phyloP scores from a whole-genome alignment of 202 grass and related monocot species.

The Saccharum hybrid region DNA sequence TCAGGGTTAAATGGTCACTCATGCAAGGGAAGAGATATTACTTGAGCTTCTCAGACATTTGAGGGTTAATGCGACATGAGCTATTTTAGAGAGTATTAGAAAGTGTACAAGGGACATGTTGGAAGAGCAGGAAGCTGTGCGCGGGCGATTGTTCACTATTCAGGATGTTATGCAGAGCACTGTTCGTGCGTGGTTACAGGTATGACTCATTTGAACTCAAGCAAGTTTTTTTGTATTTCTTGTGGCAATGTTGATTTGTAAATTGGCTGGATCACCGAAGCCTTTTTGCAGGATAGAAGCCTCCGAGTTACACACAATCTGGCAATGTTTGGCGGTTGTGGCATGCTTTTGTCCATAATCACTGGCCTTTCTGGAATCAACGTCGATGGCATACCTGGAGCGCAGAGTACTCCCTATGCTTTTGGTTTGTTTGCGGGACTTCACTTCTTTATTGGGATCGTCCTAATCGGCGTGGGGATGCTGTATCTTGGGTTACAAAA shows the following conservation, averaged over 20 bases:
- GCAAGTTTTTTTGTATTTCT: conserved; percentile 6
- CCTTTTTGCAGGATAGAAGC: conserved; percentile 66
- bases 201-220: conserved; percentile 31
- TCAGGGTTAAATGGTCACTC: conserved; percentile 93
- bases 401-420: conserved; percentile 67
- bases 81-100: conserved; percentile 56
- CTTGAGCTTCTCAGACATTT: conserved; percentile 74
- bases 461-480: conserved; percentile 64
- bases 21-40: conserved; percentile 86
- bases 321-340: conserved; percentile 72
- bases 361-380: conserved; percentile 81
- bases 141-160: conserved; percentile 81
- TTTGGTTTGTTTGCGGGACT: conserved; percentile 64
- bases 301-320: conserved; percentile 79
- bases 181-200: conserved; percentile 83
- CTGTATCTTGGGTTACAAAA: conserved; percentile 75
- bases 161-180: conserved; percentile 97
- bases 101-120: too few species aligned
- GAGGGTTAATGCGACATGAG: conserved; percentile 61
- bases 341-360: conserved; percentile 72
- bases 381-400: conserved; percentile 82
- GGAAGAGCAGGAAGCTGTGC: conserved; percentile 88
- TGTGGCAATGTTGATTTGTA: not conserved
- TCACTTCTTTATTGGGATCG: conserved; percentile 55
- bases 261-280: not conserved